Base-by-base conservation (phyloP, 1,284 basidiomycete genomes). In the Athelia sp. region DNA sequence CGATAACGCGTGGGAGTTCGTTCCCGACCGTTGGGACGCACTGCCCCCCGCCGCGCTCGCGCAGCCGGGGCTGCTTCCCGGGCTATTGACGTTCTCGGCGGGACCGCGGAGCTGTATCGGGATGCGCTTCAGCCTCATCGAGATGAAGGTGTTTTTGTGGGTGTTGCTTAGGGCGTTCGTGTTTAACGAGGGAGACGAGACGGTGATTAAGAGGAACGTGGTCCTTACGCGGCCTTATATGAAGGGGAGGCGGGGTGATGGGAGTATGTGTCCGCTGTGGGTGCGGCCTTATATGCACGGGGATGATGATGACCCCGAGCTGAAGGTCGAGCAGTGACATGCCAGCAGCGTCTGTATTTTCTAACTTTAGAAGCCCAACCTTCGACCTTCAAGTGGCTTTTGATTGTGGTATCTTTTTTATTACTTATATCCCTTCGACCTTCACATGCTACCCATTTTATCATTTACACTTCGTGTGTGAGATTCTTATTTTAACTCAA, bases 91-190 rank as follows among this genome's bases (percentile, higher is more conserved):
- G 1, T 91, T 91, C 62, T 90, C 87, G 3, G 81, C 82, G 24
- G 89, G 88, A 23, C 87, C 88, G 45, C 74, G 88, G 88, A 82
- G 87, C 1, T 91, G 88, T 60, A 87, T 90, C 46, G 89, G 89
- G 2, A 72, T 85, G 68, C 78, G 81, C 24, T 88, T 90, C 62
- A 86, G 88, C 13, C 70, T 88, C 61, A 84, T 90, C 50, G 87
- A 90, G 66, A 84, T 90, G 58, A 91, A 90, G 67, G 75, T 77
- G 1, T 83, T 91, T 59, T 60, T 90, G 13, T 89, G 80, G 58
- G 75, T 82, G 42, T 72, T 91, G 22, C 55, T 91, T 42, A 79
- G 80, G 13, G 76, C 77, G 56, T 91, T 89, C 56, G 70, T 66
- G 3, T 90, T 90, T 62, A 61, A 65, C 1, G 65, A 75, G 52